Evolutionary conservation across 1,284 basidiomycete species (phyloP).

Genomic region (Rhodofomes roseus): DNA sequence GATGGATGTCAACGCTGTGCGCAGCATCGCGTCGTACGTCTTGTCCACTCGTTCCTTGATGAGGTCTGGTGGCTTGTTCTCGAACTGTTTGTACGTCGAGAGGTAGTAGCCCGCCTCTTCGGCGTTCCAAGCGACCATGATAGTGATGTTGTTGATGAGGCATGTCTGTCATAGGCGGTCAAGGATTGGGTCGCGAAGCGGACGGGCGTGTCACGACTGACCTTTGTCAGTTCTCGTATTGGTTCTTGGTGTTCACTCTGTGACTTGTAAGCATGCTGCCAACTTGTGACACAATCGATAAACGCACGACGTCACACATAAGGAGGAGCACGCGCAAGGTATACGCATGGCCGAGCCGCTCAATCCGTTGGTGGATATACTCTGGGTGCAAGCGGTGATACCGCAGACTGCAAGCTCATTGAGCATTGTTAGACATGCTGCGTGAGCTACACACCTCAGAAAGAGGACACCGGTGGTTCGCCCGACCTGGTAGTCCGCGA

Average conservation of each 20-base stretch:
- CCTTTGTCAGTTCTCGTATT: conserved; percentile 92
- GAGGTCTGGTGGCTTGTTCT: conserved; percentile 89
- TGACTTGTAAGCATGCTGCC: neutral
- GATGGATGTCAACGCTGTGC: conserved; percentile 85
- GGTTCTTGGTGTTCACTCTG: conserved; percentile 89
- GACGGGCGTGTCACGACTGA: neutral
- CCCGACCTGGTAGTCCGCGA: conserved; percentile 94
- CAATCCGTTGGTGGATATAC: conserved; percentile 90
- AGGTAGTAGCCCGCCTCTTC: conserved; percentile 95
- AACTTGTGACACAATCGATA: neutral
- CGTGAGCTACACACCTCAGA: conserved; percentile 58
- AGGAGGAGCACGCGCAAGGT: conserved; percentile 87
- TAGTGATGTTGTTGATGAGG: conserved; percentile 88
- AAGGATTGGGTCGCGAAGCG: neutral
- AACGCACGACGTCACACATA: conserved; percentile 86
- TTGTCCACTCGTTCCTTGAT: conserved; percentile 94
- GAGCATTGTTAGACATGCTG: neutral
- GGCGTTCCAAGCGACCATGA: conserved; percentile 87
- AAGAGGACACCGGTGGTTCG: conserved; percentile 92
- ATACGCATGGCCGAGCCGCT: conserved; percentile 80
- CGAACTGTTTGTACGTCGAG: conserved; percentile 88
- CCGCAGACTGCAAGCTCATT: conserved; percentile 59
- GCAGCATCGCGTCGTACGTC: conserved; percentile 80
- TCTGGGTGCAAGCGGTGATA: conserved; percentile 98
- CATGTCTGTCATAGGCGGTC: conserved; percentile 49